Percentiles rank a stretch among this genome's conserved stretches.
These are phyloP conservation scores for Erythrophleum fordii DNA, from an alignment of 306 rosid genomes.

Conservation along the genomic window DNA sequence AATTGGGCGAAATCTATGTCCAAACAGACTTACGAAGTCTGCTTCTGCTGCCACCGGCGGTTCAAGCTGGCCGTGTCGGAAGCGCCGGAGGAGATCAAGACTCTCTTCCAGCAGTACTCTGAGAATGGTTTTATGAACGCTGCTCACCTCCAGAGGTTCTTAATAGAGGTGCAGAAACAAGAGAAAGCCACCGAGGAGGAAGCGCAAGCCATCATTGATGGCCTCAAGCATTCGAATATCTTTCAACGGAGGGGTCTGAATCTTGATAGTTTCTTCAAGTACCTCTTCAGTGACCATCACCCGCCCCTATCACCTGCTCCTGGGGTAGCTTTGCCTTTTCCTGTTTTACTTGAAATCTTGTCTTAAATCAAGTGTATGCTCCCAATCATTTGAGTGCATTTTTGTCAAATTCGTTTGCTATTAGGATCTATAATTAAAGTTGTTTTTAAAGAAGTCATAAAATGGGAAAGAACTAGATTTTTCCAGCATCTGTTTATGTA, in stretches of 20 bases:
- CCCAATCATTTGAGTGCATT: not conserved
- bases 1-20: constrained; percentile 44
- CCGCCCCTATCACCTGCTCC: constrained; percentile 54
- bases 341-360: not conserved
- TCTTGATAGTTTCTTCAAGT: constrained; percentile 79
- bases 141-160: constrained; percentile 62
- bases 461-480: not conserved
- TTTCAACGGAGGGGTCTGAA: constrained; percentile 68
- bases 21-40: constrained; percentile 77
- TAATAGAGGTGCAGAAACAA: constrained; percentile 73
- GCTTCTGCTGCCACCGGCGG: constrained; percentile 86
- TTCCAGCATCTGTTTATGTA: not conserved
- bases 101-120: constrained; percentile 56
- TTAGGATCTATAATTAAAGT: not conserved
- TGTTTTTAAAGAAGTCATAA: not conserved
- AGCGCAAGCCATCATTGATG: constrained; percentile 65
- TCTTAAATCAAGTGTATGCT: not conserved
- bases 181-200: constrained; percentile 51
- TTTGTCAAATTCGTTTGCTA: not conserved
- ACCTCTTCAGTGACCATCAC: constrained; percentile 63
- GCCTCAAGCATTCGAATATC: constrained; percentile 59
- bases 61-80: constrained; percentile 67
- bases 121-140: constrained; percentile 70
- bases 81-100: constrained; percentile 66
- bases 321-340: constrained; percentile 46